Base-by-base conservation (phyloP, 1,284 basidiomycete genomes). In the Hypsizygus ulmarius region DNA sequence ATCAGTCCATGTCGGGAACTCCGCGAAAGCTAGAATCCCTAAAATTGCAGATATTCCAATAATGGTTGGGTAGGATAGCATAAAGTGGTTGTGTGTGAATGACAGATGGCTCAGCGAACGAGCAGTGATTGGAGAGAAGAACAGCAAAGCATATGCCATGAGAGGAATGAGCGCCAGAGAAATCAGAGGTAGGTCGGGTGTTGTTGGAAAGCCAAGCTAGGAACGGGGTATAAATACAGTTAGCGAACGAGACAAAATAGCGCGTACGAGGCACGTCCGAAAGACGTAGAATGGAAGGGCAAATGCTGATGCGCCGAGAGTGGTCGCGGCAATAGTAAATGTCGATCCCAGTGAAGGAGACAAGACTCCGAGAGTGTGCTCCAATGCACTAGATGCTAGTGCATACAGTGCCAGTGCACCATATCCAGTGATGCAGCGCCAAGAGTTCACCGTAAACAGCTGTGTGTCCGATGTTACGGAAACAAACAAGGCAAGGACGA, bases 281-380 rank as follows among this genome's bases (percentile, higher is more conserved):
- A 85, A 79, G 12, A 75, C 56, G 56, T 87, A 89, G 45, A 86
- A 72, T 10, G 82, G 79, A 32, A 86, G 68, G 3, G 76, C 77
- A 57, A 87, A 73, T 11, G 81, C 49, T 16, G 78, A 78, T 30
- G 84, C 84, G 25, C 84, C 86, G 3, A 88, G 61, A 1, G 75
- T 76, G 50, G 74, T 77, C 3, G 75, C 71, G 15, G 80, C 77
- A 10, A 74, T 71, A 27, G 75, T 73, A 55, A 79, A 72, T 9
- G 70, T 74, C 25, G 69, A 71, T 27, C 77, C 81, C 12, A 87
- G 62, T 6, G 77, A 75, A 8, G 82, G 77, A 3, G 77, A 72
- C 19, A 87, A 65, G 16, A 79, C 70, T 37, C 73, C 67, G 34
- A 78, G 69, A 2, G 84, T 82, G 54, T 87, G 79, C 39, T 87